phyloP scores from a whole-genome alignment of 2,329 filamentous ascomycete species.

The Xylariomycetidae sp. region DNA sequence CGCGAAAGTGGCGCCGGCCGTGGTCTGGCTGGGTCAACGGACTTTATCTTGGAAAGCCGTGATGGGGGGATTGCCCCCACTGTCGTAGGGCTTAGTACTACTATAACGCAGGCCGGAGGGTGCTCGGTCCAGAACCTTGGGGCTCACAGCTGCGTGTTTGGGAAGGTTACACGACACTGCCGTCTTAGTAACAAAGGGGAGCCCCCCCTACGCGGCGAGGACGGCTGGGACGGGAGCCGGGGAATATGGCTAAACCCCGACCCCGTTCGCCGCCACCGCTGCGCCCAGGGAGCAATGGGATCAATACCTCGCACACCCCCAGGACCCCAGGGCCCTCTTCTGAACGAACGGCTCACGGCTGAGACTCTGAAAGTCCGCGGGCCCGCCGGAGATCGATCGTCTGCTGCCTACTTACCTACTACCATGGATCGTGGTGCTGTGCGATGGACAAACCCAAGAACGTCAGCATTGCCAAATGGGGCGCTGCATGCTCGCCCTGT shows the following conservation, averaged over 20 bases:
- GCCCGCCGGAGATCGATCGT: conserved; percentile 9
- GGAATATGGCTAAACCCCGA: conserved; percentile 15
- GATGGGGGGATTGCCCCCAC: too few species aligned
- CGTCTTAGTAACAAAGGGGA: neutral
- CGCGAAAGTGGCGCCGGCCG: too few species aligned
- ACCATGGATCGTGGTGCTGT: neutral
- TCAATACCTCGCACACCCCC: conserved; percentile 5
- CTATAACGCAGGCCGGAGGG: too few species aligned
- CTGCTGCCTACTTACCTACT: neutral
- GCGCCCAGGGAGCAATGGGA: too few species aligned
- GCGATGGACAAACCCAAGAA: conserved; percentile 20
- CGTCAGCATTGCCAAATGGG: conserved; percentile 34
- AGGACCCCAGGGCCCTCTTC: conserved; percentile 3
- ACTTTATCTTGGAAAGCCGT: too few species aligned
- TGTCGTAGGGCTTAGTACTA: too few species aligned
- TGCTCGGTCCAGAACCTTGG: too few species aligned
- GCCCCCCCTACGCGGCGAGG: neutral
- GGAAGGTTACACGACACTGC: conserved; percentile 1
- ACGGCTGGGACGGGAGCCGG: conserved; percentile 9
- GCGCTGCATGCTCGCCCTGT: conserved; percentile 42
- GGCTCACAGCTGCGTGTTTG: conserved; percentile 1
- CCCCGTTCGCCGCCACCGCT: neutral
- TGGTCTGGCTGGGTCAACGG: too few species aligned
- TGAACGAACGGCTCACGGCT: conserved; percentile 11
- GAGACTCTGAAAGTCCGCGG: conserved; percentile 16